These are phyloP conservation scores for Starmerella etchellsii DNA, from an alignment of 805 yeast genomes.

Conservation along the genomic window DNA sequence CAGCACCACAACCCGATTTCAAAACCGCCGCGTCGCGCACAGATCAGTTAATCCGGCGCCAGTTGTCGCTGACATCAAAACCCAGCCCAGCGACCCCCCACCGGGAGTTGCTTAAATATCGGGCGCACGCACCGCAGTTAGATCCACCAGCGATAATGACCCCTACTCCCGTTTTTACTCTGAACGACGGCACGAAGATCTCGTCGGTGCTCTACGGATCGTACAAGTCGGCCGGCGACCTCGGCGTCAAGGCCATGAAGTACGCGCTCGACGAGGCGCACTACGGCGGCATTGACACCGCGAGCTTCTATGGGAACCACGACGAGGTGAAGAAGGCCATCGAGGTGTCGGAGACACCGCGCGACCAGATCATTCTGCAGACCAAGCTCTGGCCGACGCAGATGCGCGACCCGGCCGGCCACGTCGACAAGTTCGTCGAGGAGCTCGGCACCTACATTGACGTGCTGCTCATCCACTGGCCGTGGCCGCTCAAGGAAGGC, in stretches of 20 bases:
- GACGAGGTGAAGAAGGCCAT: slow-evolving; percentile 45
- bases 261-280: slow-evolving; percentile 46
- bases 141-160: too few species aligned
- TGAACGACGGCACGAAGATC: slow-evolving; percentile 48
- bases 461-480: slow-evolving; percentile 74
- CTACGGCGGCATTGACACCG: slow-evolving; percentile 68
- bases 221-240: slow-evolving; percentile 47
- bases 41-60: too few species aligned
- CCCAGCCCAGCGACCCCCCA: too few species aligned
- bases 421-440: slow-evolving; percentile 46
- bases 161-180: slow-evolving; percentile 10
- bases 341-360: slow-evolving; percentile 31
- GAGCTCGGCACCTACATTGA: slow-evolving; percentile 65
- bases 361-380: slow-evolving; percentile 54
- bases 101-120: too few species aligned
- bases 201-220: slow-evolving; percentile 68
- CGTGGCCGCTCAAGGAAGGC: slow-evolving; percentile 30
- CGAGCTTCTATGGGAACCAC: slow-evolving; percentile 57
- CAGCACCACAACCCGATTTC: too few species aligned
- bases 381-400: slow-evolving; percentile 43
- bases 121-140: too few species aligned
- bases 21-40: too few species aligned
- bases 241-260: slow-evolving; percentile 42
- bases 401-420: slow-evolving; percentile 35
- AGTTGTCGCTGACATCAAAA: too few species aligned